A percentile compares a stretch with the other conserved stretches of the same genome.
Evolutionary conservation across 768 basidiomycete species (phyloP).

Genomic region (Pulveroboletus ravenelii): DNA sequence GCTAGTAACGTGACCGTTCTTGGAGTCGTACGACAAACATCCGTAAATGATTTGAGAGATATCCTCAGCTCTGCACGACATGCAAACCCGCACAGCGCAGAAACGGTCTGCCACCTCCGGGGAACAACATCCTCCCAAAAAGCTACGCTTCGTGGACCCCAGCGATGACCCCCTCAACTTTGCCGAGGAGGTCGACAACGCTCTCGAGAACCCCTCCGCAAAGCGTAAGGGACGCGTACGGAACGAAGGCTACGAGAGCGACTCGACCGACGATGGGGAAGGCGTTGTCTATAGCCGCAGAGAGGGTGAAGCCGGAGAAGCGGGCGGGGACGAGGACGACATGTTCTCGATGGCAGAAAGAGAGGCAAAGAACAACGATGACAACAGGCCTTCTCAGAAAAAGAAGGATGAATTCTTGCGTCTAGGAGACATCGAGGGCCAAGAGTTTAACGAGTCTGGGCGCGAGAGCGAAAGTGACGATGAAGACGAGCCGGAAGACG

Average conservation of each 20-base stretch:
- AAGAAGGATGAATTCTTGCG: slow-evolving; percentile 73
- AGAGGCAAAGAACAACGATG: slow-evolving; percentile 44
- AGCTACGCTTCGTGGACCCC: slow-evolving; percentile 76
- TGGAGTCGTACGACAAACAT: slow-evolving; percentile 15
- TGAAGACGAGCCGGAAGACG: slow-evolving; percentile 50
- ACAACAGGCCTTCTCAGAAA: slow-evolving; percentile 45
- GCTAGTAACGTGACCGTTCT: not conserved
- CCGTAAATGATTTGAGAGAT: slow-evolving; percentile 14
- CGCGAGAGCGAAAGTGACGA: slow-evolving; percentile 39
- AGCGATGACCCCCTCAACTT: slow-evolving; percentile 71
- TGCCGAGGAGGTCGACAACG: slow-evolving; percentile 70
- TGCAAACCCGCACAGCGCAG: slow-evolving; percentile 37
- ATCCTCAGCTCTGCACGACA: slow-evolving; percentile 2
- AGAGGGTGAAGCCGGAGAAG: slow-evolving; percentile 46
- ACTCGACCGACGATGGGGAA: slow-evolving; percentile 92
- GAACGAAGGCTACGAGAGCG: slow-evolving; percentile 87
- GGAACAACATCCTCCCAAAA: slow-evolving; percentile 40
- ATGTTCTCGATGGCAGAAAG: slow-evolving; percentile 74
- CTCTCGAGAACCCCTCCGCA: slow-evolving; percentile 61
- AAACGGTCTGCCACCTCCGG: slow-evolving; percentile 41
- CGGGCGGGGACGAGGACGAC: slow-evolving; percentile 67
- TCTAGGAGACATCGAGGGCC: slow-evolving; percentile 94
- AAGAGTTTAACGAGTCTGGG: slow-evolving; percentile 61
- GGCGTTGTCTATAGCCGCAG: slow-evolving; percentile 84
- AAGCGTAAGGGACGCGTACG: slow-evolving; percentile 71